Conservation (phyloP, 2,329 filamentous ascomycete species). For the Aspergillus puulaauensis region DNA sequence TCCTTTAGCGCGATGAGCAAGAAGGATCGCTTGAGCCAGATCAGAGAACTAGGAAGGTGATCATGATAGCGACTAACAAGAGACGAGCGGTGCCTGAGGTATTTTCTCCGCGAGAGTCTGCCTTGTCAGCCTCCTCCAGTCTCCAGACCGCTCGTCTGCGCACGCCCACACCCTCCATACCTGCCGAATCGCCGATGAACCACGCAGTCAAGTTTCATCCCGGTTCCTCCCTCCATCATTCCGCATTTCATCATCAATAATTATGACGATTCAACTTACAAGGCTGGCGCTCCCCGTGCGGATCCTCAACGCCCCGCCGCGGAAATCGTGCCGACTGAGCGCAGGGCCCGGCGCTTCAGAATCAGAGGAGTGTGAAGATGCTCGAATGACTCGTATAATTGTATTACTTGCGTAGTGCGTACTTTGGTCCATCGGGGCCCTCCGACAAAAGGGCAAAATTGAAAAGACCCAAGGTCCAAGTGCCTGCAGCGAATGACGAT, state of each 20-base stretch:
- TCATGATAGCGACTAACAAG: neutral
- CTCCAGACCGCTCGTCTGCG: constrained; percentile 1
- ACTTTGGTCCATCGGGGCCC: constrained; percentile 5
- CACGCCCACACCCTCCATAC: neutral
- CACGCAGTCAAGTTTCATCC: neutral
- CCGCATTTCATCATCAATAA: neutral
- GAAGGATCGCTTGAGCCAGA: neutral
- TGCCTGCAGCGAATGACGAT: constrained; percentile 10
- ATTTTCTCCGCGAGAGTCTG: neutral
- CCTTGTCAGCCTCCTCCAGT: constrained; percentile 5
- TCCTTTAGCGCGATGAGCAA: neutral
- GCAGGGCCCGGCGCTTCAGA: neutral
- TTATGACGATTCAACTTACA: constrained; percentile 8
- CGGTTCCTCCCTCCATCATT: neutral
- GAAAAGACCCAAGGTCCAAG: neutral
- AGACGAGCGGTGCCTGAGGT: neutral
- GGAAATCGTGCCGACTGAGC: constrained; percentile 16
- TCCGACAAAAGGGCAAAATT: neutral
- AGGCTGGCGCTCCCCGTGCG: constrained; percentile 14
- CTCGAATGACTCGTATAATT: neutral
- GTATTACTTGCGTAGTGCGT: neutral
- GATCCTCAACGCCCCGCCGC: constrained; percentile 12
- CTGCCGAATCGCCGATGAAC: neutral
- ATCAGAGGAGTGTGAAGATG: neutral
- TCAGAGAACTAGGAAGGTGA: neutral